Percentiles rank a stretch among this genome's conserved stretches.
Evolutionary conservation across 2,329 filamentous ascomycete genomes (phyloP).

Genomic region (Cyclaneusma minus): DNA sequence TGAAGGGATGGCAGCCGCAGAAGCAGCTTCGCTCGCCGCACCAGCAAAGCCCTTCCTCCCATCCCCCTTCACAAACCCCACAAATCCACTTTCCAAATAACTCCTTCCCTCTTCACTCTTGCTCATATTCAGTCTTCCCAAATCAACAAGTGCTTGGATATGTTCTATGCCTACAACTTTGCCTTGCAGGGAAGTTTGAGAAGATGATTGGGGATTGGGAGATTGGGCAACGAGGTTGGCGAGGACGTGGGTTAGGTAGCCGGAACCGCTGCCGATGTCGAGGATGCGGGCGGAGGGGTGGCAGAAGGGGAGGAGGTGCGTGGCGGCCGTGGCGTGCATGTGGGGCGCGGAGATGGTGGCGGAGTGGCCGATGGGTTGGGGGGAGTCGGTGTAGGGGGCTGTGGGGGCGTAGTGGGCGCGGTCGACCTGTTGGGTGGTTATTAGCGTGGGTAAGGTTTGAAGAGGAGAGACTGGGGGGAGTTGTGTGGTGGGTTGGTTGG

Average conservation of each 20-base stretch:
- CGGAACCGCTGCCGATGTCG: conserved; percentile 61
- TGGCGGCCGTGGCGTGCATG: conserved; percentile 54
- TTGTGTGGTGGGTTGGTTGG: conserved; percentile 2
- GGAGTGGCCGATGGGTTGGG: conserved; percentile 49
- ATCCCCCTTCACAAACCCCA: conserved; percentile 63
- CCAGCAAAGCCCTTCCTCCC: conserved; percentile 43
- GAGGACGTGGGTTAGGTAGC: conserved; percentile 78
- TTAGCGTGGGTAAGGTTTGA: conserved; percentile 1
- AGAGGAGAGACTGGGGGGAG: conserved; percentile 1
- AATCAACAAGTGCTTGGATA: conserved; percentile 44
- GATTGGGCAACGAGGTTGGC: conserved; percentile 53
- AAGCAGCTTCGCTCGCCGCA: conserved; percentile 25
- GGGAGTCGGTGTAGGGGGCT: conserved; percentile 57
- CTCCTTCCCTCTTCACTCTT: conserved; percentile 41
- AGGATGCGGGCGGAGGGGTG: conserved; percentile 38
- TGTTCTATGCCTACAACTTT: conserved; percentile 62
- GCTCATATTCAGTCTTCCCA: conserved; percentile 49
- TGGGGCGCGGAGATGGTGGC: conserved; percentile 62
- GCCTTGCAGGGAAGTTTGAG: conserved; percentile 19
- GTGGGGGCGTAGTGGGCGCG: conserved; percentile 67
- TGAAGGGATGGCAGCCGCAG: too few species aligned
- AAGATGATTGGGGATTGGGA: conserved; percentile 6
- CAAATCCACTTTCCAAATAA: conserved; percentile 47
- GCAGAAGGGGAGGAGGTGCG: conserved; percentile 43
- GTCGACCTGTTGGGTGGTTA: conserved; percentile 48